These are phyloP conservation scores for Sarocladium kiliense DNA, from an alignment of 2,329 filamentous ascomycete species.

Conservation along the genomic window DNA sequence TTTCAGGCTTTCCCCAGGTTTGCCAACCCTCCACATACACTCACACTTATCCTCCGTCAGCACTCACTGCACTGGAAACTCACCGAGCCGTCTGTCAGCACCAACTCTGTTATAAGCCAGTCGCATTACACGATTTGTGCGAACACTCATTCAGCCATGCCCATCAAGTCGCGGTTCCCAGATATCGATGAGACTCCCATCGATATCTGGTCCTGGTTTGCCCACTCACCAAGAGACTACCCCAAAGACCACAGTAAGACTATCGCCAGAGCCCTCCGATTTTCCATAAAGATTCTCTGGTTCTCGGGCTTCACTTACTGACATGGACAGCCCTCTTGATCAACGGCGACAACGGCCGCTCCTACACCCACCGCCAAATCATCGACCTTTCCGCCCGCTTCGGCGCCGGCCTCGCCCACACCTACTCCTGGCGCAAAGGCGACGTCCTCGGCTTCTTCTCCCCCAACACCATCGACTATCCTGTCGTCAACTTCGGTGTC, in stretches of 20 bases:
- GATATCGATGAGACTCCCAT: constrained; percentile 64
- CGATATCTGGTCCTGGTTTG: constrained; percentile 75
- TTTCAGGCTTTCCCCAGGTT: background rate
- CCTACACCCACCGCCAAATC: constrained; percentile 67
- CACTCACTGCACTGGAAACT: background rate
- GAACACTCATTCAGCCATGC: constrained; percentile 46
- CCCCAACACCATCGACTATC: constrained; percentile 81
- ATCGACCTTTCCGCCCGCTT: constrained; percentile 66
- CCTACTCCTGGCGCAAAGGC: constrained; percentile 74
- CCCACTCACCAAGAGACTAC: constrained; percentile 64
- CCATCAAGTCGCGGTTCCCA: constrained; percentile 61
- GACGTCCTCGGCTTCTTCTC: constrained; percentile 80
- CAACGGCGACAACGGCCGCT: constrained; percentile 63
- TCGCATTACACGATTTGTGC: background rate
- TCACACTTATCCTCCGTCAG: background rate
- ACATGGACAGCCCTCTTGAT: constrained; percentile 62
- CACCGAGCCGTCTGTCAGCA: background rate
- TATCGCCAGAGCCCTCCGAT: too few species aligned
- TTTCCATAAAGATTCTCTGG: too few species aligned
- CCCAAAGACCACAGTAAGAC: constrained; percentile 68
- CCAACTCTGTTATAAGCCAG: background rate
- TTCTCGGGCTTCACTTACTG: too few species aligned
- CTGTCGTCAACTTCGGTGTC: constrained; percentile 69
- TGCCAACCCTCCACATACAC: background rate
- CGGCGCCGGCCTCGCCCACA: constrained; percentile 69